Base-by-base conservation (phyloP, 345 rosid genomes). In the Eucalyptus tenuipes region DNA sequence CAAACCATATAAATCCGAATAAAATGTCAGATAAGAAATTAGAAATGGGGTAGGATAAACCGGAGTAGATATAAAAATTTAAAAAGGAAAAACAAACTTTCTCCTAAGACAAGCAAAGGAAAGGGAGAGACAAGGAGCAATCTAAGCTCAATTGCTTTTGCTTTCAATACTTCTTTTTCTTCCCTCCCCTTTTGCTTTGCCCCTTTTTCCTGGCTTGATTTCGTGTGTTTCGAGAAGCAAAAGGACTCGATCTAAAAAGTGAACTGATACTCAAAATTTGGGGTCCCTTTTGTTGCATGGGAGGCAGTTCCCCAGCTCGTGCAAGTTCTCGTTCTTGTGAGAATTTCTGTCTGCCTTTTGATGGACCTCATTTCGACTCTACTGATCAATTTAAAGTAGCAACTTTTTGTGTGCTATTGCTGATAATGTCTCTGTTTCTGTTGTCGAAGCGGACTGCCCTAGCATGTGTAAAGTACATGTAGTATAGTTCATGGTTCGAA, bases 221-320 rank as follows among this genome's bases (percentile, higher is more conserved):
- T 94, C 93, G 94, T 93, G 92, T 90, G 94, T 91, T 92, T 95
- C 95, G 92, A 94, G 94, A 94, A 90, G 92, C 85, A 61, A 85
- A 47, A 20, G 47, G 90, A 93, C 25, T 87, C 9, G 91, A 95
- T 94, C 93, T 92, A 49, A 88, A 94, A 93, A 93, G 94, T 88
- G 59, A 91, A 91, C 89, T 86, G 92, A 89, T 91, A 49, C 89
- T 89, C 91, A 92, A 91, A 92, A 24, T 79, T 88, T 90, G 31
- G 71, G 64, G 50, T 85, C 86, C 89, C 88, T 91, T 93, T 90
- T 89, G 88, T 88, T 92, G 92, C 92, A 88, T 91, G 94, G 95
- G 93, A 87, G 94, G 94, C 93, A 93, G 91, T 90, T 93, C 94
- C 94, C 90, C 88, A 75, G 92, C 92, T 91, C 93, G 87, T 93